Percentiles rank a stretch among this genome's conserved stretches.
Conservation (phyloP, 495 filamentous ascomycete genomes). For the Peziza echinospora region DNA sequence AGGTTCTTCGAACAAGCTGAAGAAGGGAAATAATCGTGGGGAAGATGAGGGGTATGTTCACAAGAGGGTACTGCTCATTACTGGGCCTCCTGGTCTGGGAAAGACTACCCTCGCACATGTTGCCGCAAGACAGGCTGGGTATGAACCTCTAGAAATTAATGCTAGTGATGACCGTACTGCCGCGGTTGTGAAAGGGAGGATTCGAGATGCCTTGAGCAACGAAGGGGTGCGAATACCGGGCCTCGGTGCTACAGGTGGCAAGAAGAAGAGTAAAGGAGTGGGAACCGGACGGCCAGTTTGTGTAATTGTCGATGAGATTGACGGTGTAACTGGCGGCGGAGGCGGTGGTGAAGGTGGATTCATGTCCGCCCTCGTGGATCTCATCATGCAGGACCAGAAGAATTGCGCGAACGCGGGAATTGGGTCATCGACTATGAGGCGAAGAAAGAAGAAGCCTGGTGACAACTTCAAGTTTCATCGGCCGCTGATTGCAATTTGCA, state of each 20-base stretch:
- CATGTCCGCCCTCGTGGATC: slow-evolving; percentile 79
- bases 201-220: slow-evolving; percentile 61
- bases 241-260: slow-evolving; percentile 36
- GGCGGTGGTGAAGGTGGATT: slow-evolving; percentile 58
- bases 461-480: slow-evolving; percentile 70
- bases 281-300: slow-evolving; percentile 66
- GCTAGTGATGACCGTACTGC: slow-evolving; percentile 58
- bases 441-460: slow-evolving; percentile 37
- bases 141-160: slow-evolving; percentile 81
- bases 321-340: slow-evolving; percentile 56
- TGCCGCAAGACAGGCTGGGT: slow-evolving; percentile 82
- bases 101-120: slow-evolving; percentile 96
- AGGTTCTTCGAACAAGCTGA: slow-evolving; percentile 21
- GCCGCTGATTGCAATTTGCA: slow-evolving; percentile 84
- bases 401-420: slow-evolving; percentile 24
- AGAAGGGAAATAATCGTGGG: slow-evolving; percentile 10
- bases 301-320: slow-evolving; percentile 87
- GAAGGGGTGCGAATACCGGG: slow-evolving; percentile 67
- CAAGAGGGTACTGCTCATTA: slow-evolving; percentile 69
- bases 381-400: slow-evolving; percentile 66
- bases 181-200: slow-evolving; percentile 68
- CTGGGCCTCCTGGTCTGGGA: slow-evolving; percentile 77
- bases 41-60: slow-evolving; percentile 45
- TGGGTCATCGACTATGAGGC: slow-evolving; percentile 22
- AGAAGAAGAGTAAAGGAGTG: slow-evolving; percentile 27